phyloP scores from a whole-genome alignment of 345 rosid species.

The Brassica incana region DNA sequence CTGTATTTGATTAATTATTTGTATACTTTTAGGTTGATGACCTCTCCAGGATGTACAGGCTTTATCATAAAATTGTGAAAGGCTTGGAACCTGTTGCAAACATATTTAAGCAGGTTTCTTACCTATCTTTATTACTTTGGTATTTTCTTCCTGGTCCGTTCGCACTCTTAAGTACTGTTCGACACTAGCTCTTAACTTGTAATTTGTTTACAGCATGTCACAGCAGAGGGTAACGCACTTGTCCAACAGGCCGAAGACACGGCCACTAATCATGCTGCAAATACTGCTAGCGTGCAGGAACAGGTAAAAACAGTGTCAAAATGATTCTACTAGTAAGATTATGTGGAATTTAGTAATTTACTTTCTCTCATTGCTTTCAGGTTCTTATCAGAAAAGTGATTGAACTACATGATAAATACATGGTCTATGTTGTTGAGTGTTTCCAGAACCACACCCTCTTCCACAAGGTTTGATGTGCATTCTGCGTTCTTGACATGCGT shows the following conservation, averaged over 20 bases:
- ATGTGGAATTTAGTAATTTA: not conserved
- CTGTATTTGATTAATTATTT: constrained; percentile 8
- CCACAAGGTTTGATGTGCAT: constrained; percentile 54
- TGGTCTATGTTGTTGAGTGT: constrained; percentile 68
- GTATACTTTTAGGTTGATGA: constrained; percentile 67
- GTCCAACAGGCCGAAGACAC: constrained; percentile 73
- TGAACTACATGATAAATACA: constrained; percentile 84
- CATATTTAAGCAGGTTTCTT: constrained; percentile 80
- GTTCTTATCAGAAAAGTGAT: constrained; percentile 79
- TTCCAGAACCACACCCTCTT: constrained; percentile 78
- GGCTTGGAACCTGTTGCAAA: constrained; percentile 88
- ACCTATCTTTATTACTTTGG: constrained; percentile 14
- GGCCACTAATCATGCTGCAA: constrained; percentile 47
- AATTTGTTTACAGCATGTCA: constrained; percentile 64
- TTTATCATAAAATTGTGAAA: constrained; percentile 62
- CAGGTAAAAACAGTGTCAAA: constrained; percentile 53
- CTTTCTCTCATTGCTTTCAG: constrained; percentile 44
- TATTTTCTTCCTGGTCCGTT: constrained; percentile 7
- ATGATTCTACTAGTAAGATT: not conserved
- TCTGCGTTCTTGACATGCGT: not conserved
- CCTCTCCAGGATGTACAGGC: constrained; percentile 96
- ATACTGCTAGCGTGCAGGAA: constrained; percentile 63
- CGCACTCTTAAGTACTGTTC: not conserved
- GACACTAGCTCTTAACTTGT: not conserved
- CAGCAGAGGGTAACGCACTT: constrained; percentile 78